Conservation (phyloP, 1,284 basidiomycete species). For the Malassezia psittaci region DNA sequence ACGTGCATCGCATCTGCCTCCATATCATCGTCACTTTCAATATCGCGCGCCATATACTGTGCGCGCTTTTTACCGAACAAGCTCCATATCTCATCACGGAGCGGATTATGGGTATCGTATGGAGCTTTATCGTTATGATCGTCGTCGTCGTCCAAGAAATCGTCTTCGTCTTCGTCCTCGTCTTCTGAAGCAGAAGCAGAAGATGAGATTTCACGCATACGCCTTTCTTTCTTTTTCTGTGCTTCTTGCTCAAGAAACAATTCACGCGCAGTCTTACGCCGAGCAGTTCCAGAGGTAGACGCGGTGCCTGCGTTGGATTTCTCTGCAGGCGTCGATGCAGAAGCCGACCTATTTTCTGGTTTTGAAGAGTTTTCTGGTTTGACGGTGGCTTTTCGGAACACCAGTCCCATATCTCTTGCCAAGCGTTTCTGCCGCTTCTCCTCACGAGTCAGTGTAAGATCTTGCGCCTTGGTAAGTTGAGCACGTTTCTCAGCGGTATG, state of each 20-base stretch:
- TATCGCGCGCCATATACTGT: constrained; percentile 26
- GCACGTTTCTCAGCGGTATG: constrained; percentile 6
- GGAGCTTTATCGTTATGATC: neutral
- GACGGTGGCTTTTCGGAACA: neutral
- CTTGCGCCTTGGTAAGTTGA: neutral
- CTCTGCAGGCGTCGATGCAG: neutral
- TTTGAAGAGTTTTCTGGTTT: neutral
- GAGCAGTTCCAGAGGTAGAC: neutral
- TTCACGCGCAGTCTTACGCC: constrained; percentile 11
- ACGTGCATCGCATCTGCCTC: constrained; percentile 38
- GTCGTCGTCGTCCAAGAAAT: constrained; percentile 12
- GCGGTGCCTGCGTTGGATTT: neutral
- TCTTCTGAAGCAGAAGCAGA: constrained; percentile 20
- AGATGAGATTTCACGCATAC: constrained; percentile 9
- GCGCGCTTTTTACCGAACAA: constrained; percentile 36
- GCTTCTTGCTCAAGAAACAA: constrained; percentile 7
- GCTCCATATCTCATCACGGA: constrained; percentile 38
- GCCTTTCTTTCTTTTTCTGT: neutral
- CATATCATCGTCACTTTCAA: constrained; percentile 44
- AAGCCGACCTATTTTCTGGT: neutral
- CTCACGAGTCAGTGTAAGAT: constrained; percentile 13
- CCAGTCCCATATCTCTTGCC: constrained; percentile 14
- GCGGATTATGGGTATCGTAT: constrained; percentile 12
- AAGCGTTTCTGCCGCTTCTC: constrained; percentile 17
- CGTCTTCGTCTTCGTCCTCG: constrained; percentile 17